Base-by-base conservation (phyloP, 108 stramenopile genomes). In the Conticribra weissflogii region DNA sequence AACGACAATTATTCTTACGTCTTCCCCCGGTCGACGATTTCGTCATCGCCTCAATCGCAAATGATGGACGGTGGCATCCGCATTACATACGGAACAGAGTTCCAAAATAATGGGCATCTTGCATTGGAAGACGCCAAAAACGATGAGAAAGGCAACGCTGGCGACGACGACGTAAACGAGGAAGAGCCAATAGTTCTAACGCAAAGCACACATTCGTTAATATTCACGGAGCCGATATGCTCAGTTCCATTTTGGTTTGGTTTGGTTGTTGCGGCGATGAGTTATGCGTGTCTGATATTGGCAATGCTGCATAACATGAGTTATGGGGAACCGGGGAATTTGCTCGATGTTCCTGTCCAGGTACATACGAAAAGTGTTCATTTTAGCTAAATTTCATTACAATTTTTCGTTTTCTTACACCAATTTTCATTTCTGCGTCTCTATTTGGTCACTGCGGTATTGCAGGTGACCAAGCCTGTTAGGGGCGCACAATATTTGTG, bases 401-500 rank as follows among this genome's bases (percentile, higher is more conserved):
- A n/a, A n/a, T n/a, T n/a, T n/a, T n/a, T n/a, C n/a, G n/a, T n/a
- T n/a, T n/a, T n/a, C n/a, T n/a, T n/a, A n/a, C n/a, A n/a, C n/a
- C n/a, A n/a, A n/a, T n/a, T n/a, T n/a, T n/a, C n/a, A n/a, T n/a
- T n/a, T n/a, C n/a, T n/a, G n/a, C n/a, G n/a, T n/a, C n/a, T n/a
- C n/a, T n/a, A n/a, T n/a, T n/a, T n/a, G n/a, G n/a, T n/a, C n/a
- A n/a, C n/a, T n/a, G n/a, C n/a, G n/a, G n/a, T n/a, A n/a, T n/a
- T n/a, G 1, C 53, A 62, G 4, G 71, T 72, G 12, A 12, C 22
- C 22, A 41, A 16, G 27, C 22, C 36, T 18, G 73, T 74, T 3
- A 52, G 65, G 50, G 50, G 27, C 2, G 64, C 73, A 29, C 73
- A 74, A 45, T 74, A 60, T 60, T 49, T 66, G 24, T 48, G 64